These are phyloP conservation scores for Pestalotiopsis sp. DNA, from an alignment of 2,329 filamentous ascomycete genomes.

Conservation along the genomic window DNA sequence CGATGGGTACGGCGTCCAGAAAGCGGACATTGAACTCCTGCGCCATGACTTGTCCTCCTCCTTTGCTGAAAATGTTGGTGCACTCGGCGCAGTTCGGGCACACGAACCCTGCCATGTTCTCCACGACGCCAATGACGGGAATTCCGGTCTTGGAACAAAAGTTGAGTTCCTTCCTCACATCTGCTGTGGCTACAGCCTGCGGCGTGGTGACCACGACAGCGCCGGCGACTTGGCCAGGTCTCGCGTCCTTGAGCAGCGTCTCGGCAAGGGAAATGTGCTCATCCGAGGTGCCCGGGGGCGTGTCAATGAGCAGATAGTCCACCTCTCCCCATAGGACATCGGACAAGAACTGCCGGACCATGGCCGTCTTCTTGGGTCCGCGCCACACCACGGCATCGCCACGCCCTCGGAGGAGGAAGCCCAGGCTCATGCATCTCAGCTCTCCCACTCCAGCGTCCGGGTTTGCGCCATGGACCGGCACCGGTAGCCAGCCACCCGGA, in stretches of 20 bases:
- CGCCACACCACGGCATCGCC: constrained; percentile 96
- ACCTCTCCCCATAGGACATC: constrained; percentile 86
- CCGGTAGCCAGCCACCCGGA: constrained; percentile 89
- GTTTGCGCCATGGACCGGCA: constrained; percentile 73
- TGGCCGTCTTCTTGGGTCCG: constrained; percentile 97
- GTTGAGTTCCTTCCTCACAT: constrained; percentile 93
- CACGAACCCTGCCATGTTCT: constrained; percentile 97
- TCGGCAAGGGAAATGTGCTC: constrained; percentile 96
- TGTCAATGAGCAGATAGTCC: constrained; percentile 95
- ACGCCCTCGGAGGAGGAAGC: constrained; percentile 81
- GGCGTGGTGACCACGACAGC: constrained; percentile 96
- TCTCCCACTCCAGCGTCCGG: constrained; percentile 57
- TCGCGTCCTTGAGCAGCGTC: constrained; percentile 69
- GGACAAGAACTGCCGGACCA: constrained; percentile 94
- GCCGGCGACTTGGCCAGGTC: constrained; percentile 73
- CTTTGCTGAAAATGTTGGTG: constrained; percentile 90
- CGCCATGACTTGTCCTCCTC: constrained; percentile 89
- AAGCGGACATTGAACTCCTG: constrained; percentile 83
- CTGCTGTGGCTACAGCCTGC: constrained; percentile 89
- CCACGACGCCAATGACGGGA: constrained; percentile 82
- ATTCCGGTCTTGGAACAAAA: constrained; percentile 87
- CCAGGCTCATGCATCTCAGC: constrained; percentile 86
- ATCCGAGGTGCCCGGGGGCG: constrained; percentile 92
- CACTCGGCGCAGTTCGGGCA: constrained; percentile 81
- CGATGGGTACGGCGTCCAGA: constrained; percentile 85